phyloP scores from a whole-genome alignment of 2,329 filamentous ascomycete genomes.

The Talaromyces funiculosus region DNA sequence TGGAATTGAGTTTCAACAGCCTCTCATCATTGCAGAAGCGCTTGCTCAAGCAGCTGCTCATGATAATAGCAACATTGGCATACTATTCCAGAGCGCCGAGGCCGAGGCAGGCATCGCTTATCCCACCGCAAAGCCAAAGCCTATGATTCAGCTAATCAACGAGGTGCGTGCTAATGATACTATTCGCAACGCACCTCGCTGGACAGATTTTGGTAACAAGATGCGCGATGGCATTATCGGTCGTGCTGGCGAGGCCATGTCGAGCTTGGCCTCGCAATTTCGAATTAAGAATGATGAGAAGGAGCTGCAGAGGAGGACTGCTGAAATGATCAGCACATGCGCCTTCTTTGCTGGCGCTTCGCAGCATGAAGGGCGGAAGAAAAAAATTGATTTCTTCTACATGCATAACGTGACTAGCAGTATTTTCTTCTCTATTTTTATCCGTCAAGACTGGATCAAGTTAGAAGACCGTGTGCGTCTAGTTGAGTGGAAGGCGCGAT shows the following conservation, averaged over 20 bases:
- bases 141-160: not conserved
- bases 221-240: not conserved
- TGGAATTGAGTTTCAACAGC: constrained; percentile 70
- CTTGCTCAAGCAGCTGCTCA: constrained; percentile 70
- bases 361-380: not conserved
- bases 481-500: not conserved
- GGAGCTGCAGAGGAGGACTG: too few species aligned
- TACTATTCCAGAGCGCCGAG: too few species aligned
- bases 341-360: not conserved
- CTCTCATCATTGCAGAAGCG: constrained; percentile 68
- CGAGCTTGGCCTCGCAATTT: not conserved
- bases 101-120: not conserved
- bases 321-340: not conserved
- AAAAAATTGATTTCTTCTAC: not conserved
- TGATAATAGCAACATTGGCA: too few species aligned
- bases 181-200: not conserved
- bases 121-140: too few species aligned
- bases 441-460: not conserved
- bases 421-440: not conserved
- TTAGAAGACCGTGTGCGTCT: not conserved
- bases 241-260: not conserved
- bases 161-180: not conserved
- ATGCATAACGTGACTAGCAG: not conserved
- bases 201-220: not conserved
- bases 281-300: too few species aligned